These are phyloP conservation scores for Coniochaeta ligniaria DNA, from an alignment of 2,329 filamentous ascomycete species.

Conservation along the genomic window DNA sequence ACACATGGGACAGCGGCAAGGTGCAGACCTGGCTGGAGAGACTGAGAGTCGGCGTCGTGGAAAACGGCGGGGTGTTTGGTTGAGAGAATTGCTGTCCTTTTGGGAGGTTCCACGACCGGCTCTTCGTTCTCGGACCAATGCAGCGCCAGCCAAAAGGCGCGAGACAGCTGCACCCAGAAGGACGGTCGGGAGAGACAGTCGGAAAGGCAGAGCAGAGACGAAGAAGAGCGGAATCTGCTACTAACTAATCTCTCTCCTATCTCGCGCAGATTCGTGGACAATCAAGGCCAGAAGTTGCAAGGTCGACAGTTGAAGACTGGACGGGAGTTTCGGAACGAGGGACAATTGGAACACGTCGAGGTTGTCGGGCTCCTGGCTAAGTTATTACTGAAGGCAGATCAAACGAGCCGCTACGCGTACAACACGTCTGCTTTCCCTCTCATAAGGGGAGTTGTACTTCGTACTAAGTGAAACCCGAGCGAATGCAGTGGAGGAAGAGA, in stretches of 20 bases:
- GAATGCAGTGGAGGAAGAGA: not conserved
- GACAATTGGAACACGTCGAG: not conserved
- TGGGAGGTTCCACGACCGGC: not conserved
- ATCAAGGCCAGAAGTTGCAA: not conserved
- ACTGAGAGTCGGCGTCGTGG: not conserved
- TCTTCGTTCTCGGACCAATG: not conserved
- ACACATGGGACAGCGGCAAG: conserved; percentile 1
- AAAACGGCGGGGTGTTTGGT: not conserved
- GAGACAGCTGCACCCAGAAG: not conserved
- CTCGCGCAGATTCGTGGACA: not conserved
- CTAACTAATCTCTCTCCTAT: not conserved
- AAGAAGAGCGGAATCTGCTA: not conserved
- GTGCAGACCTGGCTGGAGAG: not conserved
- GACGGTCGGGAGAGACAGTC: not conserved
- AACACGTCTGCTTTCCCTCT: not conserved
- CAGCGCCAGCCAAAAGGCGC: not conserved
- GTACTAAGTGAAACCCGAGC: not conserved
- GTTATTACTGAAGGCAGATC: not conserved
- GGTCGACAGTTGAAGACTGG: not conserved
- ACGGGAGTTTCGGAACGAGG: not conserved
- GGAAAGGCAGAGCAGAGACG: not conserved
- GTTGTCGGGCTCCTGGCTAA: not conserved
- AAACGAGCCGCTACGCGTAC: not conserved
- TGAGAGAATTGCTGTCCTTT: not conserved
- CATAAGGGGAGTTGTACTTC: not conserved